Evolutionary conservation across 768 basidiomycete genomes (phyloP), one percentile per base, ranked within the genome.

Genomic region (Pluteus cervinus): DNA sequence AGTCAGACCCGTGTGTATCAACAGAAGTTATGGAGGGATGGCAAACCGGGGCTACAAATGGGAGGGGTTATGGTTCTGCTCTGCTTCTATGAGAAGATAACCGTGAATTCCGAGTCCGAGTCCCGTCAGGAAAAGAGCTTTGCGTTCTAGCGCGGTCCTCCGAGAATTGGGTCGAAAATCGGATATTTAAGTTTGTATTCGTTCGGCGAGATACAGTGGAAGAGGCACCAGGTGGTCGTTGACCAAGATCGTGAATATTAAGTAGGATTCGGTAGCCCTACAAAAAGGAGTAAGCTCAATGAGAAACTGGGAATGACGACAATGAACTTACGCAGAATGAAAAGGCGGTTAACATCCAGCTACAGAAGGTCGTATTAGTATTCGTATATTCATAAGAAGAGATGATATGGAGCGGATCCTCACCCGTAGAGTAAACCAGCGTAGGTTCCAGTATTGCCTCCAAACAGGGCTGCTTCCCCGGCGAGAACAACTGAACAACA

Each of bases 231-330:
- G 31, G 28, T 12, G 46, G 47, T 33, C 43, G 40, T 33, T 52
- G 49, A 7, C 42, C 49, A 24, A 60, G 48, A 29, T 48, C 49
- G 38, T 48, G 55, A 28, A 65, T 47, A 32, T 62, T 62, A 29
- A 62, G 49, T n/a, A 65, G 52, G 24, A 62, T 58, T 16, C 56
- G 58, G 41, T 65, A 65, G 20, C 61, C 61, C 62, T 64, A 33
- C 9, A n/a, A n/a, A n/a, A n/a, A 15, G 16, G 21, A 24, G 33
- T 24, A 20, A n/a, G 2, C 28, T 14, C 11, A 10, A 30, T 14
- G 18, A 25, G 17, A 15, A 33, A 17, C 4, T 25, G 9, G 31
- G 8, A 21, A 23, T 36, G n/a, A 34, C 16, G 35, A 11, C n/a
- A 18, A 31, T 31, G 4, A 12, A 48, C 52, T 49, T 42, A 60